phyloP scores from a whole-genome alignment of 169 alveolate genomes.

The Cryptosporidium canis region DNA sequence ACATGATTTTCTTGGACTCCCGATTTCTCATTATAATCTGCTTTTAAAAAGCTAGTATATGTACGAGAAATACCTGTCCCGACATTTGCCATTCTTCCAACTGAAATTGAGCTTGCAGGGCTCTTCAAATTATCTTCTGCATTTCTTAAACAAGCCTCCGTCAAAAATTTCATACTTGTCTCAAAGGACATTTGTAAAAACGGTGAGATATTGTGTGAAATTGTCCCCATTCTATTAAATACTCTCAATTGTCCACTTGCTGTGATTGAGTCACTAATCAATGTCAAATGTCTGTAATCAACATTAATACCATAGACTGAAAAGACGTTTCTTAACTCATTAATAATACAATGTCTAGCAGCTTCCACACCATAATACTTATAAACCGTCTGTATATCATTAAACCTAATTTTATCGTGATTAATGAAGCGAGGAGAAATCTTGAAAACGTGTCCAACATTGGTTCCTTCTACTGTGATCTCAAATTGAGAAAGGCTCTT shows the following conservation, averaged over 20 bases:
- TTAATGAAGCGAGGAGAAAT: slow-evolving; percentile 84
- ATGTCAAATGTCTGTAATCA: slow-evolving; percentile 94
- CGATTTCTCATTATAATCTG: neutral
- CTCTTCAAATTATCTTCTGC: slow-evolving; percentile 79
- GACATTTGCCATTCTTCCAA: slow-evolving; percentile 27
- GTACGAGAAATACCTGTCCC: slow-evolving; percentile 66
- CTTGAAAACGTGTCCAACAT: slow-evolving; percentile 65
- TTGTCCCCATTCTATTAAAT: slow-evolving; percentile 81
- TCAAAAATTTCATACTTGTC: slow-evolving; percentile 92
- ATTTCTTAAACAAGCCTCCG: slow-evolving; percentile 87
- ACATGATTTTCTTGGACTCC: neutral
- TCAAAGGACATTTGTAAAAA: slow-evolving; percentile 97
- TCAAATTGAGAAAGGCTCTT: slow-evolving; percentile 17
- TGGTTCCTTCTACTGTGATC: slow-evolving; percentile 59
- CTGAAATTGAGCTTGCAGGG: slow-evolving; percentile 80
- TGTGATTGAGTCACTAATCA: slow-evolving; percentile 97
- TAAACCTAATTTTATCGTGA: slow-evolving; percentile 89
- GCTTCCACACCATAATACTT: slow-evolving; percentile 98
- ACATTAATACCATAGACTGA: slow-evolving; percentile 96
- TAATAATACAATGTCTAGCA: slow-evolving; percentile 93
- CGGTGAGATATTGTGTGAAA: slow-evolving; percentile 84
- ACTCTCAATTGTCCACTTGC: slow-evolving; percentile 91
- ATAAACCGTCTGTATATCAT: slow-evolving; percentile 92
- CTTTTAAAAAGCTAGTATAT: slow-evolving; percentile 8
- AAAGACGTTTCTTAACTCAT: slow-evolving; percentile 94